These are phyloP conservation scores for cucumber (Cucumis sativus) DNA, from an alignment of 306 rosid species.

Conservation along the genomic window DNA sequence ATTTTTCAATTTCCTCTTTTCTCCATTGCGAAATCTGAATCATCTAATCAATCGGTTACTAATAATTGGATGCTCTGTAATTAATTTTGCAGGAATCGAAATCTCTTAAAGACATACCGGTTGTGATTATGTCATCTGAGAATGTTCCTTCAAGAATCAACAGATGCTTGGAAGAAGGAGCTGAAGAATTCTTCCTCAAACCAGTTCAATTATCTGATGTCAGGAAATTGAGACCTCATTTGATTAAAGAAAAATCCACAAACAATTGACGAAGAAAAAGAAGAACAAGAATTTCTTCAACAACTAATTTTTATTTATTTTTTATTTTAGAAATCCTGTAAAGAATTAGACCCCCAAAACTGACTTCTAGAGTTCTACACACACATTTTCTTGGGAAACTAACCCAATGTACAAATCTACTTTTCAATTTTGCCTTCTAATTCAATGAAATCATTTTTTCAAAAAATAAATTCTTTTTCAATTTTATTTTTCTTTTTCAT, in stretches of 20 bases:
- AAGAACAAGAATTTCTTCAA: not conserved
- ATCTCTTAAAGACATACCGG: constrained; percentile 71
- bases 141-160: constrained; percentile 71
- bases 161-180: constrained; percentile 67
- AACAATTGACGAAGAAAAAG: not conserved
- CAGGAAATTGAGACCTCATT: constrained; percentile 43
- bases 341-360: not conserved
- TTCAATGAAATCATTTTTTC: not conserved
- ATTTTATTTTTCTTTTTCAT: not conserved
- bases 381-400: constrained; percentile 3
- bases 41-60: not conserved
- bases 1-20: not conserved
- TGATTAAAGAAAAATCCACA: constrained; percentile 27
- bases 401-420: not conserved
- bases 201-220: constrained; percentile 55
- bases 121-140: constrained; percentile 93
- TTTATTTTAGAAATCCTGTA: not conserved
- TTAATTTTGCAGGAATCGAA: constrained; percentile 56
- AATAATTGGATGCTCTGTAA: not conserved
- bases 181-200: constrained; percentile 49
- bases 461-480: not conserved
- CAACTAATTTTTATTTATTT: not conserved
- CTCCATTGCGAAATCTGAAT: not conserved
- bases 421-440: not conserved
- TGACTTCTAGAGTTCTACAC: not conserved